Conservation (phyloP, 176 grass and related monocot species). For the Musa acuminata region DNA sequence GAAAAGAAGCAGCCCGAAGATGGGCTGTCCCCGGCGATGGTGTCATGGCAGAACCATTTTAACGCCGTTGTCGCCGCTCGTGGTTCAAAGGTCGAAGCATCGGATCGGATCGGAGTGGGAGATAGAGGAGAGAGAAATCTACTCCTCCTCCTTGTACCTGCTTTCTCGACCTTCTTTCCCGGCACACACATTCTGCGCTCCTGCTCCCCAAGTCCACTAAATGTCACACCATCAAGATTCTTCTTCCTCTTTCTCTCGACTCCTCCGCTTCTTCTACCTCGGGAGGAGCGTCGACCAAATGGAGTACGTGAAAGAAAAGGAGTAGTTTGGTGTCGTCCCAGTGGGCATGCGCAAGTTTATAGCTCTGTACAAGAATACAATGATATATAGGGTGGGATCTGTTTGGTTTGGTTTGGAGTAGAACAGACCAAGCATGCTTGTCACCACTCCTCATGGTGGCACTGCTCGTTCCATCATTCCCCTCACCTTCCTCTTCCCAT, state of each 20-base stretch:
- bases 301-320: conserved; percentile 14
- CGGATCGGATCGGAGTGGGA: conserved; percentile 34
- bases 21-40: conserved; percentile 39
- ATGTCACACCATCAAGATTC: conserved; percentile 22
- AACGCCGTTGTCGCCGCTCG: conserved; percentile 52
- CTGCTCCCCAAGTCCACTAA: conserved; percentile 66
- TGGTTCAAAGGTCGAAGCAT: conserved; percentile 17
- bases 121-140: conserved; percentile 27
- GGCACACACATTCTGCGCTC: conserved; percentile 93
- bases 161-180: conserved; percentile 44
- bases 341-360: conserved; percentile 8
- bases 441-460: conserved; percentile 11
- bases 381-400: not conserved
- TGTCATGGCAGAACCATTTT: conserved; percentile 45
- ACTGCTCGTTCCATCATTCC: conserved; percentile 49
- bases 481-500: conserved; percentile 49
- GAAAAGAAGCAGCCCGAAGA: conserved; percentile 33
- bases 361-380: not conserved
- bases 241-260: not conserved
- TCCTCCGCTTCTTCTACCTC: not conserved
- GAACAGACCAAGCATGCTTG: not conserved
- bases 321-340: conserved; percentile 18
- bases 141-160: conserved; percentile 24
- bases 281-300: not conserved
- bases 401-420: not conserved